phyloP scores from a whole-genome alignment of 768 basidiomycete species.

The Royoungia palumana region DNA sequence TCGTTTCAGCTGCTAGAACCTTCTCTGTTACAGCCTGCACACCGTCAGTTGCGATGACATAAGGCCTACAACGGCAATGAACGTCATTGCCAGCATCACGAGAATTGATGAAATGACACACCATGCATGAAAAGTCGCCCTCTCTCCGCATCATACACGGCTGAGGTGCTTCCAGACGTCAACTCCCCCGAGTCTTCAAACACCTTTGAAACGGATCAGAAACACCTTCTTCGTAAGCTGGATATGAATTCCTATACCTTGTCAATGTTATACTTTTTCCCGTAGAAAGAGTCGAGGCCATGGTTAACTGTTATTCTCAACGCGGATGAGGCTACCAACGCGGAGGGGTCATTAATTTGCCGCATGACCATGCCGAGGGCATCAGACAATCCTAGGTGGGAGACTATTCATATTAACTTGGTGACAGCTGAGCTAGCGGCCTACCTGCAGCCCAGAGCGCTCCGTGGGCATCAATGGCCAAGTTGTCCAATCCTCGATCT shows the following conservation, averaged over 20 bases:
- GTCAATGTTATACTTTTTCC: conserved; percentile 56
- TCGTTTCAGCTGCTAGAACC: background rate
- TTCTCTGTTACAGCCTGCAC: conserved; percentile 24
- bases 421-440: conserved; percentile 6
- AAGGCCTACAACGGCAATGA: conserved; percentile 23
- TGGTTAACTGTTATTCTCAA: conserved; percentile 53
- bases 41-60: conserved; percentile 34
- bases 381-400: conserved; percentile 42
- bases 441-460: conserved; percentile 61
- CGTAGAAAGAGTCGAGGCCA: conserved; percentile 50
- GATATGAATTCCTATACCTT: conserved; percentile 39
- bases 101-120: conserved; percentile 27
- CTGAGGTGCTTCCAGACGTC: conserved; percentile 55
- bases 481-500: conserved; percentile 60
- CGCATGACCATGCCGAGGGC: conserved; percentile 31
- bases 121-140: conserved; percentile 57
- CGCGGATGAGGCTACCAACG: conserved; percentile 45
- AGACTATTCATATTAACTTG: background rate
- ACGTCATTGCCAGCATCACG: conserved; percentile 4
- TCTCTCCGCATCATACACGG: conserved; percentile 50
- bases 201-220: conserved; percentile 36
- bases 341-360: conserved; percentile 43
- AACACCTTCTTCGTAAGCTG: background rate
- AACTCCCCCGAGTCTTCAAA: conserved; percentile 66
- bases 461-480: conserved; percentile 56